These are phyloP conservation scores for Aspergillus pseudoterreus DNA, from an alignment of 2,329 filamentous ascomycete genomes.

Conservation along the genomic window DNA sequence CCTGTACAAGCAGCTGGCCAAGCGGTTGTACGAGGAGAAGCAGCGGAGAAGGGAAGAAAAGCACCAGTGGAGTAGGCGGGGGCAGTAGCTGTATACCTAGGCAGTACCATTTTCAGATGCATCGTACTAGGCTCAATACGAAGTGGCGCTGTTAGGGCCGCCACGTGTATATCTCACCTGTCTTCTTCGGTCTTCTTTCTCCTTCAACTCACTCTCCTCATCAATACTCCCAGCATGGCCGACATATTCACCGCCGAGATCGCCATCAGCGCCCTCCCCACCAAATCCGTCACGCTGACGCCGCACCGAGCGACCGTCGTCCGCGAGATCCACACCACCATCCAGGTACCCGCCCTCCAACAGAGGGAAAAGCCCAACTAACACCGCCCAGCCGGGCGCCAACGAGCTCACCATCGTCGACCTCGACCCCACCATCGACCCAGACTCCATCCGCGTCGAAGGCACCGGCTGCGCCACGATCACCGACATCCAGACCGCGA, in stretches of 20 bases:
- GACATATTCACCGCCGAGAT: slow-evolving; percentile 26
- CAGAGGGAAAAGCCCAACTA: slow-evolving; percentile 1
- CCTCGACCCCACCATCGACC: slow-evolving; percentile 51
- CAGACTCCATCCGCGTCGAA: slow-evolving; percentile 58
- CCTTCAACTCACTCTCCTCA: background rate
- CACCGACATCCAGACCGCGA: slow-evolving; percentile 60
- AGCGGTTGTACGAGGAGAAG: slow-evolving; percentile 60
- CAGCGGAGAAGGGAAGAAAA: slow-evolving; percentile 38
- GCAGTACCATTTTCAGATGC: too few species aligned
- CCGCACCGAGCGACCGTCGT: slow-evolving; percentile 59
- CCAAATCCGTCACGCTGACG: slow-evolving; percentile 62
- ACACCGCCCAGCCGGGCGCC: slow-evolving; percentile 43
- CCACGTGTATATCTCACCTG: background rate
- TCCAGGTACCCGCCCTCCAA: slow-evolving; percentile 35
- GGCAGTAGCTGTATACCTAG: background rate
- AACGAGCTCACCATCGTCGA: slow-evolving; percentile 58
- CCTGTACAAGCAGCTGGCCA: slow-evolving; percentile 61
- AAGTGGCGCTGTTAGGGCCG: background rate
- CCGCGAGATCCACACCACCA: slow-evolving; percentile 55
- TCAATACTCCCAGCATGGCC: slow-evolving; percentile 10
- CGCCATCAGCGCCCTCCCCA: slow-evolving; percentile 54
- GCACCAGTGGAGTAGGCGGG: slow-evolving; percentile 45
- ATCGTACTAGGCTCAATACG: background rate
- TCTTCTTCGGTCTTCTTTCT: slow-evolving; percentile 1
- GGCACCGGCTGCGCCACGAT: slow-evolving; percentile 57